phyloP scores from a whole-genome alignment of 1,284 basidiomycete genomes.

The Papiliotrema terrestris region DNA sequence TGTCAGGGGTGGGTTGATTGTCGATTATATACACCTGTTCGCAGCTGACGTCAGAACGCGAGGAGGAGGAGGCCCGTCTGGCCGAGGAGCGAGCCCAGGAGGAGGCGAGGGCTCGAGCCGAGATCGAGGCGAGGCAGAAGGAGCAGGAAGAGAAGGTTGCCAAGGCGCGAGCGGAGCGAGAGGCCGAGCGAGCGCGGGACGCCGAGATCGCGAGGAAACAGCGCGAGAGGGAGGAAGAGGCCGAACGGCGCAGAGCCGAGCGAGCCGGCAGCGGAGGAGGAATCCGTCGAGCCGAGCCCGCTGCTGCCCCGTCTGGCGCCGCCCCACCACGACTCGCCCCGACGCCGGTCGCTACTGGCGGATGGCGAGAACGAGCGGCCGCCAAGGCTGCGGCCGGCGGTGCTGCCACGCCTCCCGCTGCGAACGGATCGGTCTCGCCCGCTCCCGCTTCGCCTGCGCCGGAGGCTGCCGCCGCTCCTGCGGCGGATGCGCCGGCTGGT shows the following conservation, averaged over 20 bases:
- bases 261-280: slow-evolving; percentile 26
- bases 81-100: slow-evolving; percentile 34
- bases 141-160: slow-evolving; percentile 31
- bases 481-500: slow-evolving; percentile 5
- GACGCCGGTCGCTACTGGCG: slow-evolving; percentile 29
- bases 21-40: slow-evolving; percentile 22
- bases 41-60: slow-evolving; percentile 15
- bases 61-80: slow-evolving; percentile 34
- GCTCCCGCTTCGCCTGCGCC: slow-evolving; percentile 32
- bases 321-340: slow-evolving; percentile 45
- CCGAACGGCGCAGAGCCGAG: slow-evolving; percentile 56
- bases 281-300: slow-evolving; percentile 27
- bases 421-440: slow-evolving; percentile 4
- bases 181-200: slow-evolving; percentile 63
- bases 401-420: slow-evolving; percentile 13
- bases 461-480: slow-evolving; percentile 9
- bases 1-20: slow-evolving; percentile 28
- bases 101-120: slow-evolving; percentile 32
- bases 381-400: slow-evolving; percentile 50
- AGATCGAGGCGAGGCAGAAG: slow-evolving; percentile 56
- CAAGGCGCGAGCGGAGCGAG: slow-evolving; percentile 51
- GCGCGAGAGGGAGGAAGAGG: slow-evolving; percentile 75
- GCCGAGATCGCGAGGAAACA: slow-evolving; percentile 61
- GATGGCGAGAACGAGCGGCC: slow-evolving; percentile 45
- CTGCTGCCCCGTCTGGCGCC: slow-evolving; percentile 25